Evolutionary conservation across 1,284 basidiomycete genomes (phyloP), one percentile per base, ranked within the genome.

Genomic region (Uromyces viciae-fabae): DNA sequence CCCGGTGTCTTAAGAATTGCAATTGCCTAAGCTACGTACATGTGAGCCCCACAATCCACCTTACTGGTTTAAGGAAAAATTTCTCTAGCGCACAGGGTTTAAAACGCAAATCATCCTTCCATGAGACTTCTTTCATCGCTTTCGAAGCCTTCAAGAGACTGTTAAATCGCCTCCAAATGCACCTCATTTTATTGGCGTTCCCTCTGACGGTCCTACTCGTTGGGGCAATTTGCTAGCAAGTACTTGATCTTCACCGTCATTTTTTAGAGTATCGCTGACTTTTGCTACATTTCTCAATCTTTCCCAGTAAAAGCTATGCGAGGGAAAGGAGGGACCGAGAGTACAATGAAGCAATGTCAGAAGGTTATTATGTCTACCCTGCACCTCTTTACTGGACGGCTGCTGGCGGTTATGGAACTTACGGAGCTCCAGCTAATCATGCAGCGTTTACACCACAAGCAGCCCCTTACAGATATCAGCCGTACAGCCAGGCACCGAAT

Each of bases 341-440:
- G 22, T 19, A 31, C 25, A 31, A 71, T 49, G 68, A 52, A 49
- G 43, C 68, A 46, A 42, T 31, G 68, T 15, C 19, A 33, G 68
- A 71, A 71, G 43, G 43, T 7, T 71, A 71, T 33, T 71, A 71
- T 36, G 68, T 71, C 52, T 49, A 49, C 43, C 68, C 68, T 49
- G 3, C 43, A 31, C 68, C 68, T 7, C 43, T 52, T 0, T 52
- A 52, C 42, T 71, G 68, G 68, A 33, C 38, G 43, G 28, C 43
- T 22, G 43, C 68, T 33, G 68, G 43, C 14, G 25, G 43, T 2
- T 25, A 46, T 69, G 31, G 52, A 2, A 14, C 42, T 0, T 46
- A 52, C 1, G 68, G 46, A 49, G 33, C 46, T 22, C 68, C 68
- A 1, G 19, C 46, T 7, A 1, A 71, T 52, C 14, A 43, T 31